Conservation (phyloP, 1,284 basidiomycete species). For the Mrakiaceae sp. region DNA sequence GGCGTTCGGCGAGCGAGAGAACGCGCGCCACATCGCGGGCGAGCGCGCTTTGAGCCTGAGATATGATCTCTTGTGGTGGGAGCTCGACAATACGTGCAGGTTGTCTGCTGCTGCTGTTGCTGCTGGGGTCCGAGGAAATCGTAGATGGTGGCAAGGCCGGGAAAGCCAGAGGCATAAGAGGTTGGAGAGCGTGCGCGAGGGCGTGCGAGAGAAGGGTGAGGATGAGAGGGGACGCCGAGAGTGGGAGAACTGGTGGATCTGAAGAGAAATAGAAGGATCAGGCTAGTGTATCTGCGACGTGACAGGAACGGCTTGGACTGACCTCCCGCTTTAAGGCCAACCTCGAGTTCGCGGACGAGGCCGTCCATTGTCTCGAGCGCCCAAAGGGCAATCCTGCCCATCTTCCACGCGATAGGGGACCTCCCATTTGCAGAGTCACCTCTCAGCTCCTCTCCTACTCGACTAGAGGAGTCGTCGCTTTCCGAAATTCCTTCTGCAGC, state of each 20-base stretch:
- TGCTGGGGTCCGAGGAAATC: too few species aligned
- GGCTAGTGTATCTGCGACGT: not conserved
- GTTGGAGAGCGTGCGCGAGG: constrained; percentile 7
- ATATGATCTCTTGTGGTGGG: too few species aligned
- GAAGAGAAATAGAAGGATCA: not conserved
- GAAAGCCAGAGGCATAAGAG: not conserved
- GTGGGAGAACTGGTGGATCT: constrained; percentile 5
- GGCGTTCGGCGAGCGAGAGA: too few species aligned
- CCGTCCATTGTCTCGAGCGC: not conserved
- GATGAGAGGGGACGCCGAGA: constrained; percentile 3
- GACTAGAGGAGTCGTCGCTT: not conserved
- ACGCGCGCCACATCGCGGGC: too few species aligned
- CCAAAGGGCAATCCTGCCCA: constrained; percentile 6
- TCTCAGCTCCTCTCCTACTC: not conserved
- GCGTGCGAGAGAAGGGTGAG: constrained; percentile 6
- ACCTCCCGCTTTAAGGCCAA: not conserved
- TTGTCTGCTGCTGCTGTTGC: too few species aligned
- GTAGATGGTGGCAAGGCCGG: too few species aligned
- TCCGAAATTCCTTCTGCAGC: not conserved
- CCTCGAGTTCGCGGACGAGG: not conserved
- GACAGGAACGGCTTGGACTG: not conserved
- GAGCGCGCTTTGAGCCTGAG: too few species aligned
- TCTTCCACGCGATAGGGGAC: not conserved
- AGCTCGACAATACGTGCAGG: too few species aligned
- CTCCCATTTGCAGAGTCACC: not conserved